phyloP scores from a whole-genome alignment of 2,329 filamentous ascomycete species.

The Fusarium coffeatum region DNA sequence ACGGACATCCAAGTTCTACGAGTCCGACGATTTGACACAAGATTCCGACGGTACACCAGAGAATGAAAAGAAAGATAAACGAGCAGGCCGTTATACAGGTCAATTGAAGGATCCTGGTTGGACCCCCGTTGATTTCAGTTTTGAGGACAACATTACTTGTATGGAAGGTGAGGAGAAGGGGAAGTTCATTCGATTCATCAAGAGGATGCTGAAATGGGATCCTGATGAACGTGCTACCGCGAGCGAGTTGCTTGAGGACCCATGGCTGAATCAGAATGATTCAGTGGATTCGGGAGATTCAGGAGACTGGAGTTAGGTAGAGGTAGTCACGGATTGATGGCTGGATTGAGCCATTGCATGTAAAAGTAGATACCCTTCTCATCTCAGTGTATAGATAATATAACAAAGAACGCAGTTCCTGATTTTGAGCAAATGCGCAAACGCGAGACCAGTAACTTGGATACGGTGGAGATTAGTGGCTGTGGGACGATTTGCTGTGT shows the following conservation, averaged over 20 bases:
- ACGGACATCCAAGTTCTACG: not conserved
- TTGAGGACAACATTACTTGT: constrained; percentile 6
- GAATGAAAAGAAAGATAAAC: not conserved
- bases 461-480: not conserved
- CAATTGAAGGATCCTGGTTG: constrained; percentile 37
- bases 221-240: constrained; percentile 48
- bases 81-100: constrained; percentile 13
- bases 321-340: not conserved
- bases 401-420: not conserved
- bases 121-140: constrained; percentile 31
- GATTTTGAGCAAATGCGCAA: no score
- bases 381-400: not conserved
- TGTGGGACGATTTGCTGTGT: not conserved
- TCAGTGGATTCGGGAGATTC: no score
- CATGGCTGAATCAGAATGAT: constrained; percentile 37
- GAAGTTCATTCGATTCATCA: constrained; percentile 47
- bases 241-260: constrained; percentile 47
- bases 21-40: not conserved
- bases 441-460: no score
- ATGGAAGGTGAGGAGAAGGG: constrained; percentile 14
- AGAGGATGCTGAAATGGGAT: constrained; percentile 47
- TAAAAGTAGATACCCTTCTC: not conserved
- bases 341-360: not conserved
- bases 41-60: not conserved
- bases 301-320: no score